Evolutionary conservation across 164 flowering plant genomes (phyloP).

Genomic region (Malania oleifera): DNA sequence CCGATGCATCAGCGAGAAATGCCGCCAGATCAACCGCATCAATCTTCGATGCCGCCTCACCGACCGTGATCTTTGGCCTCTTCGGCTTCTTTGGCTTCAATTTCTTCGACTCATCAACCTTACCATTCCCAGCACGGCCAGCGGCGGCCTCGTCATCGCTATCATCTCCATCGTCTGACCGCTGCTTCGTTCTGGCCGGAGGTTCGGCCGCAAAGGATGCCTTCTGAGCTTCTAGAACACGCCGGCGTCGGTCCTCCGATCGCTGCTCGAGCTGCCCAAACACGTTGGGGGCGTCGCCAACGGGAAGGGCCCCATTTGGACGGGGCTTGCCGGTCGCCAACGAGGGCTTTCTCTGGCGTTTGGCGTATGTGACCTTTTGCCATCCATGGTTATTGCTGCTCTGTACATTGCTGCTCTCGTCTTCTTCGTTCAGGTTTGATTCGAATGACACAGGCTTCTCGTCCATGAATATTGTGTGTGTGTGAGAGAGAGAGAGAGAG

Average conservation of each 20-base stretch:
- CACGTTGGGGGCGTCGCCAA: constrained; percentile 2
- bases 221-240: neutral
- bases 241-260: constrained; percentile 2
- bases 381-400: neutral
- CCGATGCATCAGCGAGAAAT: neutral
- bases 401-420: neutral
- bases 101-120: neutral
- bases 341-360: neutral
- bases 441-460: too few species aligned
- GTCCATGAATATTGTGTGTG: too few species aligned
- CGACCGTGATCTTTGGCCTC: constrained; percentile 1
- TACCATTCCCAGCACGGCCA: neutral
- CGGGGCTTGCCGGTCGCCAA: neutral
- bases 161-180: neutral
- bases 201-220: neutral
- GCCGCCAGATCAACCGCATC: neutral
- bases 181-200: neutral
- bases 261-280: constrained; percentile 1
- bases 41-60: constrained; percentile 3
- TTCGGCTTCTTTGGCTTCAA: constrained; percentile 2
- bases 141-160: neutral
- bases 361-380: constrained; percentile 1
- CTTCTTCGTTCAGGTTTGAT: too few species aligned
- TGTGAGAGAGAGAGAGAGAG: too few species aligned
- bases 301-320: neutral